phyloP scores from a whole-genome alignment of 2,329 filamentous ascomycete species.

The Rutstroemia sp. region DNA sequence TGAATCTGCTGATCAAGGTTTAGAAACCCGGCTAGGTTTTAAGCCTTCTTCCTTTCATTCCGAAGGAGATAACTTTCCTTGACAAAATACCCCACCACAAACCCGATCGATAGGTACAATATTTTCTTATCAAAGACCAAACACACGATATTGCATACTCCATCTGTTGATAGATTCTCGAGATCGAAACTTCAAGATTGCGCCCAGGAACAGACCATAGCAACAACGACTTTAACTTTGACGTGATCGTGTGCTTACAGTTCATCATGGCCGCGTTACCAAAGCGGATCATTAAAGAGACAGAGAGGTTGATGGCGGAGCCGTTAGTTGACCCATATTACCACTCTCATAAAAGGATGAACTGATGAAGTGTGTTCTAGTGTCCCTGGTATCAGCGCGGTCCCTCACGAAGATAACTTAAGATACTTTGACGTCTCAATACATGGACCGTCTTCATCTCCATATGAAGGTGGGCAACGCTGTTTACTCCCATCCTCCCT shows the following conservation, averaged over 20 bases:
- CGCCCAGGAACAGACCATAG: not conserved
- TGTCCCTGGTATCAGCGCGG: slow-evolving; percentile 90
- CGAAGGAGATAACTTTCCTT: not conserved
- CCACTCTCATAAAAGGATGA: not conserved
- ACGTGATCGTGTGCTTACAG: no score
- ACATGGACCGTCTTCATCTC: slow-evolving; percentile 83
- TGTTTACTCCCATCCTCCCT: not conserved
- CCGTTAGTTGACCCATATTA: slow-evolving; percentile 54
- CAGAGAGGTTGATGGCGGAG: slow-evolving; percentile 91
- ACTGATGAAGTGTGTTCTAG: slow-evolving; percentile 38
- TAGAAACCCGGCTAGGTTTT: no score
- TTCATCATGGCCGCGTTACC: slow-evolving; percentile 59
- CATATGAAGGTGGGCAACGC: slow-evolving; percentile 71
- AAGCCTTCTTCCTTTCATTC: not conserved
- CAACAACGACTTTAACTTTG: not conserved
- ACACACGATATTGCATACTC: not conserved
- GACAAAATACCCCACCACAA: not conserved
- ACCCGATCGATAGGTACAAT: not conserved
- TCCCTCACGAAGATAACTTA: slow-evolving; percentile 95
- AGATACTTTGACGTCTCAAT: slow-evolving; percentile 98
- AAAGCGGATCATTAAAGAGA: slow-evolving; percentile 98
- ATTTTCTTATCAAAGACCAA: slow-evolving; percentile 6
- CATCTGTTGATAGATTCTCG: not conserved
- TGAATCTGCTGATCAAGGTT: no score
- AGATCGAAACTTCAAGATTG: not conserved